These are phyloP conservation scores for Anastatica hierochuntica DNA, from an alignment of 345 rosid genomes.

Conservation along the genomic window DNA sequence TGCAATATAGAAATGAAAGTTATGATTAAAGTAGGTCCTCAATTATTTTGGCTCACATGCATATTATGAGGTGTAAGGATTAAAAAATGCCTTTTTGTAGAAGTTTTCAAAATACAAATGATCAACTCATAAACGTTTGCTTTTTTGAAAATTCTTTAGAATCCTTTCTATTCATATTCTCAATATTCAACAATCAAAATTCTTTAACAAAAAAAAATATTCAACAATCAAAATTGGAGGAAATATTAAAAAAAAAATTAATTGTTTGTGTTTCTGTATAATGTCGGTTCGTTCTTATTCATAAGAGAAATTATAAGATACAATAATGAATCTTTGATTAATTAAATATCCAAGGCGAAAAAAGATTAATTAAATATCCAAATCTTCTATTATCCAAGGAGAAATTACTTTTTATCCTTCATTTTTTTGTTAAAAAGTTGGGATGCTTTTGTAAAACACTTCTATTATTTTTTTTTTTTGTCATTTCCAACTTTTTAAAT, in stretches of 20 bases:
- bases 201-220: no score
- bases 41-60: slow-evolving; percentile 32
- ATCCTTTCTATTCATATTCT: slow-evolving; percentile 5
- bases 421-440: no score
- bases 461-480: no score
- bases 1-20: slow-evolving; percentile 12
- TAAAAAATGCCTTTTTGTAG: slow-evolving; percentile 3
- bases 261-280: background rate
- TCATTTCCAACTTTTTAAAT: no score
- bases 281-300: slow-evolving; percentile 1
- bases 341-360: no score
- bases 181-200: no score
- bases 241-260: background rate
- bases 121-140: slow-evolving; percentile 17
- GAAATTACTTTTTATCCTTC: no score
- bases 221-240: slow-evolving; percentile 4
- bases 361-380: no score
- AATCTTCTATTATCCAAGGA: no score
- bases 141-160: slow-evolving; percentile 11
- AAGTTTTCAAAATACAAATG: slow-evolving; percentile 13
- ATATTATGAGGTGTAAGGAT: slow-evolving; percentile 27
- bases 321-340: no score
- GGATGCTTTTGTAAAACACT: no score
- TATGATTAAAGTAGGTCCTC: slow-evolving; percentile 28
- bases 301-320: no score